These are phyloP conservation scores for Cyclotella cryptica DNA, from an alignment of 108 stramenopile genomes.

Conservation along the genomic window DNA sequence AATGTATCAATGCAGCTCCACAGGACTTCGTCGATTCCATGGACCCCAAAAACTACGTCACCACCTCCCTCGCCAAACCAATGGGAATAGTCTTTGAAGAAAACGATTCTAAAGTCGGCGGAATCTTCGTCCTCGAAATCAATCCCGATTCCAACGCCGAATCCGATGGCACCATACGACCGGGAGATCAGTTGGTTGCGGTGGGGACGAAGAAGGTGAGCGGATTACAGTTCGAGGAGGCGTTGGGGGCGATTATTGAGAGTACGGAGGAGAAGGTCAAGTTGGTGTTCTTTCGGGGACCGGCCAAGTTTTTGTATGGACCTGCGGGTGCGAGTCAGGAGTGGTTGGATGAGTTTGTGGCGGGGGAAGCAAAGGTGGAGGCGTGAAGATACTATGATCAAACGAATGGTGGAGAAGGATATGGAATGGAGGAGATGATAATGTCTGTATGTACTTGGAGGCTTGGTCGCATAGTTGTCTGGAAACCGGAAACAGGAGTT, in stretches of 20 bases:
- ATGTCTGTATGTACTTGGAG: not conserved
- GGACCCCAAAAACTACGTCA: constrained; percentile 82
- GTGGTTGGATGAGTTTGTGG: constrained; percentile 83
- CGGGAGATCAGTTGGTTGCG: constrained; percentile 85
- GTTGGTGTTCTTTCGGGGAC: constrained; percentile 83
- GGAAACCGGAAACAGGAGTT: no score
- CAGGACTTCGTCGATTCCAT: constrained; percentile 85
- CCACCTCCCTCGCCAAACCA: constrained; percentile 75
- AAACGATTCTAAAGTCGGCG: constrained; percentile 84
- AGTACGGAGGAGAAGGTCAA: constrained; percentile 57
- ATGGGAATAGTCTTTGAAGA: constrained; percentile 95
- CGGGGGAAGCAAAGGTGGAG: constrained; percentile 58
- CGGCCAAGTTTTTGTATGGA: constrained; percentile 84
- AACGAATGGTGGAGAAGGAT: not conserved
- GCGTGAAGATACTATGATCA: not conserved
- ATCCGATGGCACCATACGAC: constrained; percentile 56
- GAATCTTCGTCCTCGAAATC: constrained; percentile 85
- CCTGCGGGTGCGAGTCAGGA: constrained; percentile 83
- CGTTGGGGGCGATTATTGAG: constrained; percentile 81
- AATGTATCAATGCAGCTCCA: constrained; percentile 37
- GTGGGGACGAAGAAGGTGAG: constrained; percentile 74
- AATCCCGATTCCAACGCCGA: constrained; percentile 75
- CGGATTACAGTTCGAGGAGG: constrained; percentile 84
- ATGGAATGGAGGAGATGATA: not conserved
- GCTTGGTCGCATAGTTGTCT: no score